These are phyloP conservation scores for Fallopia convolvulus DNA, from an alignment of 148 eudicot genomes.

Conservation along the genomic window DNA sequence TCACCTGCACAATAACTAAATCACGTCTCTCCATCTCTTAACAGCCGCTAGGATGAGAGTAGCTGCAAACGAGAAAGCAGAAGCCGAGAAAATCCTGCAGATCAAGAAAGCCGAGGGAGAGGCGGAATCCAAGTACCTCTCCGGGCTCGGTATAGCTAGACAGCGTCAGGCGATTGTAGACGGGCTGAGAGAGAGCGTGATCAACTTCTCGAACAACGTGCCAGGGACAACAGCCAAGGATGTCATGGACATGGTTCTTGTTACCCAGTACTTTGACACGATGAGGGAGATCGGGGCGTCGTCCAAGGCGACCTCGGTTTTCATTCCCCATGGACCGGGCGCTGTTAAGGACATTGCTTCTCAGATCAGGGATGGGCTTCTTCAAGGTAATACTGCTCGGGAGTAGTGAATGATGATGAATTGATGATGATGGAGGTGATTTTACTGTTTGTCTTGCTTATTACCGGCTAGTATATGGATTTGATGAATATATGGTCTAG, in stretches of 20 bases:
- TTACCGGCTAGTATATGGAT: not conserved
- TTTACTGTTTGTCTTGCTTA: not conserved
- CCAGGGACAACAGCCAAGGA: constrained; percentile 66
- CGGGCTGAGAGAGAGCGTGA: constrained; percentile 68
- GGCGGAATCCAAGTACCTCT: constrained; percentile 63
- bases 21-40: not conserved
- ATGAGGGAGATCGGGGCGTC: constrained; percentile 76
- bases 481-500: not conserved
- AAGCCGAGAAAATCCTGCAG: constrained; percentile 72
- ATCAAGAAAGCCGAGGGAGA: constrained; percentile 77
- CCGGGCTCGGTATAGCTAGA: constrained; percentile 66
- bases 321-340: constrained; percentile 77
- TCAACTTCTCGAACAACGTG: constrained; percentile 54
- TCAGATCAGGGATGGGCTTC: constrained; percentile 71
- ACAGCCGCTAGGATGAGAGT: constrained; percentile 48
- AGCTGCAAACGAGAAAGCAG: constrained; percentile 75
- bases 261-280: constrained; percentile 73
- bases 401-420: constrained; percentile 11
- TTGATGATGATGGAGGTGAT: not conserved
- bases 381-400: constrained; percentile 31
- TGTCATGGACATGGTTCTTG: constrained; percentile 72
- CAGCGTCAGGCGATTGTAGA: constrained; percentile 83
- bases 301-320: constrained; percentile 58
- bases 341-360: constrained; percentile 55
- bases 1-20: too few relatives aligned